Percentiles rank a stretch among this genome's conserved stretches.
Evolutionary conservation across 2,329 filamentous ascomycete species (phyloP).

Genomic region (Orbilia brochopaga): DNA sequence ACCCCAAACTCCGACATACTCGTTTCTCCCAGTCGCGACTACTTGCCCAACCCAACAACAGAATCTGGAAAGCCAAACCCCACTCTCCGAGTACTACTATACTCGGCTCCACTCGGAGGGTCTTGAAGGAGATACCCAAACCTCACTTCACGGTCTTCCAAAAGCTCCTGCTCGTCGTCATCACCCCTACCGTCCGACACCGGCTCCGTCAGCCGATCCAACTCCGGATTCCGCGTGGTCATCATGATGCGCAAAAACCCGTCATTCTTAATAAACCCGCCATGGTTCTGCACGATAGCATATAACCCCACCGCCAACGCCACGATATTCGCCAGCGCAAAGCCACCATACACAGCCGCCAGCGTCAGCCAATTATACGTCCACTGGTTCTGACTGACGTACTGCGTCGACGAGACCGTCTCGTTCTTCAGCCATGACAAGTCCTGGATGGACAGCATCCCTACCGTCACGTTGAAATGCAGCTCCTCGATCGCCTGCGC

Average conservation of each 20-base stretch:
- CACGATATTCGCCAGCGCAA: conserved; percentile 3
- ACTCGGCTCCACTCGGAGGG: background rate
- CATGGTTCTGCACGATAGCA: conserved; percentile 12
- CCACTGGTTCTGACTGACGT: conserved; percentile 8
- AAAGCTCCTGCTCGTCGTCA: conserved; percentile 16
- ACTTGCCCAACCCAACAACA: conserved; percentile 5
- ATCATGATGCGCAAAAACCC: conserved; percentile 19
- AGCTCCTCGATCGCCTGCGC: conserved; percentile 14
- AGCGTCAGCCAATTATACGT: conserved; percentile 6
- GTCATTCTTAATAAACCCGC: conserved; percentile 5
- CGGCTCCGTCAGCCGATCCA: conserved; percentile 5
- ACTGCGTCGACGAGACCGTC: conserved; percentile 12
- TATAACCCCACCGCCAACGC: conserved; percentile 10
- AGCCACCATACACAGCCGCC: conserved; percentile 12
- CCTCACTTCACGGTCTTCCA: conserved; percentile 1
- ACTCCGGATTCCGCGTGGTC: conserved; percentile 17
- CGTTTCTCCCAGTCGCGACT: too few species aligned
- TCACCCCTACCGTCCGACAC: conserved; percentile 18
- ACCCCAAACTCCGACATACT: too few species aligned
- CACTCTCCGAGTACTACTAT: background rate
- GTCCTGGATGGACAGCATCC: conserved; percentile 13
- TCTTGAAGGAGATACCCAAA: conserved; percentile 18
- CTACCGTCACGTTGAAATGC: conserved; percentile 20
- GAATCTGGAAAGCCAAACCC: conserved; percentile 20
- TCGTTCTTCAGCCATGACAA: conserved; percentile 16